Evolutionary conservation across 164 flowering plant genomes (phyloP).

Genomic region (Tetrastigma voinierianum): DNA sequence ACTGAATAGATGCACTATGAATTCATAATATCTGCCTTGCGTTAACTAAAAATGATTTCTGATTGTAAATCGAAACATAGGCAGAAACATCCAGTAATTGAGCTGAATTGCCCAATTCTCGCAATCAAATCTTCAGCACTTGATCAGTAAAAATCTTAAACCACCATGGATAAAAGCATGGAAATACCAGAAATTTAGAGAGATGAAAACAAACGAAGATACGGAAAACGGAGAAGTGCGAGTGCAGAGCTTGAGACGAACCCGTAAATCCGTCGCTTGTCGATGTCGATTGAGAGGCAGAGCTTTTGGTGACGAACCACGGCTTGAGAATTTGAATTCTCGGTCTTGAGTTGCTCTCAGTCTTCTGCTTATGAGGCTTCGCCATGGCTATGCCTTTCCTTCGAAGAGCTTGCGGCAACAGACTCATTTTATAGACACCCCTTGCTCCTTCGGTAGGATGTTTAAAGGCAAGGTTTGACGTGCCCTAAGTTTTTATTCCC

Average conservation of each 20-base stretch:
- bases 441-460: too few species aligned
- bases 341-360: slow-evolving; percentile 62
- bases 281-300: slow-evolving; percentile 79
- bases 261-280: slow-evolving; percentile 74
- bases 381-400: slow-evolving; percentile 48
- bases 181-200: neutral
- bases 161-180: neutral
- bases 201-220: slow-evolving; percentile 1
- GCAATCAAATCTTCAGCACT: too few species aligned
- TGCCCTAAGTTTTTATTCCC: too few species aligned
- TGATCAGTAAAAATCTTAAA: neutral
- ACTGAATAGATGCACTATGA: too few species aligned
- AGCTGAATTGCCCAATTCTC: too few species aligned
- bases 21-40: too few species aligned
- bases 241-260: slow-evolving; percentile 14
- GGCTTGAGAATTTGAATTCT: slow-evolving; percentile 51
- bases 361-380: slow-evolving; percentile 84
- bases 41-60: too few species aligned
- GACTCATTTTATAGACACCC: neutral
- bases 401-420: neutral
- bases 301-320: slow-evolving; percentile 92
- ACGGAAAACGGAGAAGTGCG: neutral
- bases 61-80: too few species aligned
- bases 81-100: too few species aligned
- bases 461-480: too few species aligned